Evolutionary conservation across 768 basidiomycete genomes (phyloP).

Genomic region (Kwoniella newhampshirensis): DNA sequence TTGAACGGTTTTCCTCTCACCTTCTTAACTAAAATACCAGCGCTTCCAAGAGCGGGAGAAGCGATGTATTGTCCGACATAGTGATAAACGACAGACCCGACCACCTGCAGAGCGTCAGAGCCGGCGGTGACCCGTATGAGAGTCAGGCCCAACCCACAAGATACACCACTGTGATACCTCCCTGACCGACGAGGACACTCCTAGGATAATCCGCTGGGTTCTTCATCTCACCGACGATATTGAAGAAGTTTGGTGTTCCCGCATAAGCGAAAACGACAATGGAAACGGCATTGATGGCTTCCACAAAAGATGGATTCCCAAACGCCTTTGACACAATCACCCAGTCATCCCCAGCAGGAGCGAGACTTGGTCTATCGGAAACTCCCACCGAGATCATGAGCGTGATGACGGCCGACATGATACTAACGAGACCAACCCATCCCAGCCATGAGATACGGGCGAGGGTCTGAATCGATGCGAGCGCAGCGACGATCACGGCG

Average conservation of each 20-base stretch:
- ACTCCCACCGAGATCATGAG: slow-evolving; percentile 37
- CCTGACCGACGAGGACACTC: slow-evolving; percentile 40
- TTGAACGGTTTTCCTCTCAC: no score
- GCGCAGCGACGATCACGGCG: slow-evolving; percentile 33
- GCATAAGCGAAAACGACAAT: slow-evolving; percentile 51
- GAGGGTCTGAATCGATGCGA: slow-evolving; percentile 47
- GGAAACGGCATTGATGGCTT: slow-evolving; percentile 50
- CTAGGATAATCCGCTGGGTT: slow-evolving; percentile 50
- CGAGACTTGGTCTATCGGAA: slow-evolving; percentile 31
- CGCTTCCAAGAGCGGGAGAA: slow-evolving; percentile 50
- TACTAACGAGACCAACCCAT: slow-evolving; percentile 38
- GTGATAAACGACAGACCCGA: slow-evolving; percentile 48
- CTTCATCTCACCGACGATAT: slow-evolving; percentile 53
- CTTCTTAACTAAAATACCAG: slow-evolving; percentile 45
- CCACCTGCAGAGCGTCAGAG: slow-evolving; percentile 28
- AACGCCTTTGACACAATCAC: slow-evolving; percentile 16
- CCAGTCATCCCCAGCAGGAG: slow-evolving; percentile 24
- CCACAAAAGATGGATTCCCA: slow-evolving; percentile 25
- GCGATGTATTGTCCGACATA: slow-evolving; percentile 48
- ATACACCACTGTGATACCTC: slow-evolving; percentile 40
- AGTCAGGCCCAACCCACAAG: slow-evolving; percentile 21
- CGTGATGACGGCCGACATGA: slow-evolving; percentile 37
- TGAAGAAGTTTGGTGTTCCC: slow-evolving; percentile 37
- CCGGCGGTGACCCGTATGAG: slow-evolving; percentile 24
- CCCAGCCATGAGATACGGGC: slow-evolving; percentile 48